phyloP scores from a whole-genome alignment of 179 eudicot genomes.

The Beta macrorhiza region DNA sequence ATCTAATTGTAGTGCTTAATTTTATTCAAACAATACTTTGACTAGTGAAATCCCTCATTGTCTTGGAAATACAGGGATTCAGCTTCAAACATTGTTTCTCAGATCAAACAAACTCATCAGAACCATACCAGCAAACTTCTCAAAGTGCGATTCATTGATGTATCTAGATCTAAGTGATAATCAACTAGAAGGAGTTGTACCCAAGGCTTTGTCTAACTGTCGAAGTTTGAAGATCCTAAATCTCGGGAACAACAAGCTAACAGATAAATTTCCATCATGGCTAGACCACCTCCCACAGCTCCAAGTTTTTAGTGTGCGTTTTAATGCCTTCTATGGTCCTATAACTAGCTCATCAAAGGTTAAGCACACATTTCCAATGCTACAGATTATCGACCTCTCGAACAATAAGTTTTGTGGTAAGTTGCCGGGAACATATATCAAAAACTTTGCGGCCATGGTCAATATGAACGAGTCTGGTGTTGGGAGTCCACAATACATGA shows the following conservation, averaged over 20 bases:
- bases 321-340: too few relatives aligned
- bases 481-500: too few relatives aligned
- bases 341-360: background rate
- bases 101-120: constrained; percentile 22
- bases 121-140: background rate
- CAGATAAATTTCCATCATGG: background rate
- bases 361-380: background rate
- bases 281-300: too few relatives aligned
- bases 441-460: constrained; percentile 20
- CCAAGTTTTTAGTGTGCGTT: too few relatives aligned
- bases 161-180: constrained; percentile 18
- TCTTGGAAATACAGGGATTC: constrained; percentile 1
- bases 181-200: constrained; percentile 13
- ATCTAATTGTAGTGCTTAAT: background rate
- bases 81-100: constrained; percentile 16
- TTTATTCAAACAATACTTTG: constrained; percentile 27
- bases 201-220: constrained; percentile 19
- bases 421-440: constrained; percentile 2
- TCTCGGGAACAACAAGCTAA: constrained; percentile 15
- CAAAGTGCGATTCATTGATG: background rate
- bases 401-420: constrained; percentile 11
- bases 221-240: background rate
- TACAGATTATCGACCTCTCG: constrained; percentile 16
- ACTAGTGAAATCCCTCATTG: constrained; percentile 26
- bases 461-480: background rate